Percentiles rank a stretch among this genome's conserved stretches.
Conservation (phyloP, 768 basidiomycete species). For the Dendrothele bispora region DNA sequence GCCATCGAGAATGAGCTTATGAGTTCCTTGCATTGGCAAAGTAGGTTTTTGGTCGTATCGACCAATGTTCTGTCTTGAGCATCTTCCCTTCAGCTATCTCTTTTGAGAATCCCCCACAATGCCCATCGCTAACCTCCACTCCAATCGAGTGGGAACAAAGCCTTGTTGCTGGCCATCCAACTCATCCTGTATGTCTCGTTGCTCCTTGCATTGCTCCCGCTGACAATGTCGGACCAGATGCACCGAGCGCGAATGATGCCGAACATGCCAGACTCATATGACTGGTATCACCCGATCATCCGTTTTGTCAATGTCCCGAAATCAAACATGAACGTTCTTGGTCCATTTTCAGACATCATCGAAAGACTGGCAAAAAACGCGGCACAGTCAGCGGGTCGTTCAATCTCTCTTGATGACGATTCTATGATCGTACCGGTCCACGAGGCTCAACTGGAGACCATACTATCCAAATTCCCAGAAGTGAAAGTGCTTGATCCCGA, state of each 20-base stretch:
- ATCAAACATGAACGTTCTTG: slow-evolving; percentile 36
- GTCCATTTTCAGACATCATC: slow-evolving; percentile 41
- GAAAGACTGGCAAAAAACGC: slow-evolving; percentile 32
- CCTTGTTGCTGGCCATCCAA: slow-evolving; percentile 58
- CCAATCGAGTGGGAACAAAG: slow-evolving; percentile 60
- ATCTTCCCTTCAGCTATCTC: slow-evolving; percentile 32
- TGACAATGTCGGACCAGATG: slow-evolving; percentile 39
- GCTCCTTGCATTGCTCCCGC: neutral
- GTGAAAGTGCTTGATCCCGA: slow-evolving; percentile 41
- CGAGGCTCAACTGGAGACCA: slow-evolving; percentile 49
- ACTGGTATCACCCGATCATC: slow-evolving; percentile 56
- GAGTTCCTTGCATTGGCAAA: slow-evolving; percentile 46
- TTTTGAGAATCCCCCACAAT: slow-evolving; percentile 39
- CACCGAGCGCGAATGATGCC: slow-evolving; percentile 50
- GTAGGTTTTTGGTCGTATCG: slow-evolving; percentile 23
- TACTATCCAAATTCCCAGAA: slow-evolving; percentile 42
- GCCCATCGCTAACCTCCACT: slow-evolving; percentile 39
- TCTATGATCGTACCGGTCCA: slow-evolving; percentile 48
- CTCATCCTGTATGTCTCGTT: slow-evolving; percentile 46
- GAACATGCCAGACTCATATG: slow-evolving; percentile 32
- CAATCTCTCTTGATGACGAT: slow-evolving; percentile 21
- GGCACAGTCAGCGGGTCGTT: slow-evolving; percentile 25
- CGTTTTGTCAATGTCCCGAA: slow-evolving; percentile 45
- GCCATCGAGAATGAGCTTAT: slow-evolving; percentile 40
- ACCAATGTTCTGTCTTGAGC: neutral